A percentile compares a stretch with the other conserved stretches of the same genome.
Conservation (phyloP, 2,329 filamentous ascomycete genomes). For the Colletotrichum musicola region DNA sequence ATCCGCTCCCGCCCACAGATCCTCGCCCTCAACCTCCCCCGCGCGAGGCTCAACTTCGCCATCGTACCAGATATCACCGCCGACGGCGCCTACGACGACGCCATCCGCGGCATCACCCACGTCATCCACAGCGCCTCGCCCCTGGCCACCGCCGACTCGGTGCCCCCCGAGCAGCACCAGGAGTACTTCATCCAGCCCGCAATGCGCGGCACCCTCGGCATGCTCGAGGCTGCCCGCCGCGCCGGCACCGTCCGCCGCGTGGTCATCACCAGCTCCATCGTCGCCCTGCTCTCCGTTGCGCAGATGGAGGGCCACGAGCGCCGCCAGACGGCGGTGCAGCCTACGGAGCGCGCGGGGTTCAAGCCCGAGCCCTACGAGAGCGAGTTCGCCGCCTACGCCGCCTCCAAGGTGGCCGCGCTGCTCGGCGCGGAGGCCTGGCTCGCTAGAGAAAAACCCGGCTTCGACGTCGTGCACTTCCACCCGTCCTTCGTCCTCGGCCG, state of each 20-base stretch:
- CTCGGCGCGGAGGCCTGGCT: constrained; percentile 50
- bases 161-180: constrained; percentile 68
- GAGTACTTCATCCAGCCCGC: constrained; percentile 67
- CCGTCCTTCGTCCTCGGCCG: constrained; percentile 53
- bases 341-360: constrained; percentile 26
- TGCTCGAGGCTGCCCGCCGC: constrained; percentile 62
- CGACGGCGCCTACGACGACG: constrained; percentile 55
- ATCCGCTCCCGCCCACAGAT: constrained; percentile 36
- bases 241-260: constrained; percentile 53
- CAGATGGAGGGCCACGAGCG: constrained; percentile 33
- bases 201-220: constrained; percentile 63
- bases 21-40: constrained; percentile 32
- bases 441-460: constrained; percentile 47
- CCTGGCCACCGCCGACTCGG: constrained; percentile 59
- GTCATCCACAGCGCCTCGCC: constrained; percentile 51
- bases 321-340: neutral
- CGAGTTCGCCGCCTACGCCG: constrained; percentile 50
- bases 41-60: constrained; percentile 44
- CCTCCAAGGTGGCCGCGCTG: constrained; percentile 52
- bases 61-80: constrained; percentile 54
- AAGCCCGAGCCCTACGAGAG: constrained; percentile 38
- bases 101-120: constrained; percentile 54
- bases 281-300: constrained; percentile 43
- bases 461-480: constrained; percentile 52
- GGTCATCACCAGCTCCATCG: constrained; percentile 65